Base-by-base conservation (phyloP, 2,329 filamentous ascomycete species). In the Fusarium keratoplasticum region DNA sequence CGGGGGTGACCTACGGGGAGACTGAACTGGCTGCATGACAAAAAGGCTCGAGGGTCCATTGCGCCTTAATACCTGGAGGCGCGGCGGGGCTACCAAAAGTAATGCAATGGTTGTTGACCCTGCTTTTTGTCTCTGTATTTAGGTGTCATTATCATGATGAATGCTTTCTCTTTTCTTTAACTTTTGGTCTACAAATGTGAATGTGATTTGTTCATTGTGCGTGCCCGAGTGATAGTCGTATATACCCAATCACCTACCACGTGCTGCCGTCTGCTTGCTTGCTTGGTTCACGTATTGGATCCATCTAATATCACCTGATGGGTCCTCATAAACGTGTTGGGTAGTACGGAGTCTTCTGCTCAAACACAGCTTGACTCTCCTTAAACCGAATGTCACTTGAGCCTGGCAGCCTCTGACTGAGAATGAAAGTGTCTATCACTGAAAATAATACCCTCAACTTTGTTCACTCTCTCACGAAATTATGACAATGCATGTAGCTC, bases 11-110 rank as follows among this genome's bases (percentile, higher is more conserved):
- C 73, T 65, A 76, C 71, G 66, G 77, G 75, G 76, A 72, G 71
- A 77, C 75, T 80, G 73, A 74, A 78, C 75, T 80, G 77, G 80
- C 80, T 82, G 78, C 54, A 35, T 80, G 80, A 79, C 80, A 81
- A 77, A 80, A 81, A 82, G 80, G 80, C 79, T 82, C 79, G 74
- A 81, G 80, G 80, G 79, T 79, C 80, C 79, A 81, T 80, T 81
- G 79, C 82, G 80, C 81, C 81, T 83, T 70, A 81, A 79, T 81
- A 74, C 71, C 76, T 74, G 71, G 76, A 82, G 82, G 80, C 83
- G 82, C 74, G 78, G 79, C 73, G 80, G 71, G 82, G 79, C 79
- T 81, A 81, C 81, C 79, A 84, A 84, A 84, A 84, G 83, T 84
- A 84, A 84, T 83, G 83, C 82, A 81, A 82, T 76, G 80, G 79